Base-by-base conservation (phyloP, 331 rosid species). In the Saraca asoca region DNA sequence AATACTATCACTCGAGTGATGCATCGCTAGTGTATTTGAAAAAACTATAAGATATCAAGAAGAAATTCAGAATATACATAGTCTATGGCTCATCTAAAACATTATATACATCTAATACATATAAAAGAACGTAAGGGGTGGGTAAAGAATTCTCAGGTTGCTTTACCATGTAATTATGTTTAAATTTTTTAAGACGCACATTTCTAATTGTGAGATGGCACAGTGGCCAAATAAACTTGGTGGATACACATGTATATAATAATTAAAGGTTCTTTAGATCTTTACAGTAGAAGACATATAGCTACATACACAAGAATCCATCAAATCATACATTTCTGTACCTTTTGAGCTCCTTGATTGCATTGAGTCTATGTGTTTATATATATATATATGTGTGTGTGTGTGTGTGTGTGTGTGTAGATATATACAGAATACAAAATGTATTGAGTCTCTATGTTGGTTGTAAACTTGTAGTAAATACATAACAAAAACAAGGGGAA, bases 221-320 rank as follows among this genome's bases (percentile, higher is more conserved):
- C 5, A 14, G n/a, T 46, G 52, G 31, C 31, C 31, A 1, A 24
- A 24, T 24, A 24, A n/a, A 24, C 31, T 24, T 60, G 34, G 52
- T 24, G 54, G 44, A 15, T 37, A 68, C 9, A 61, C 16, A 39
- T 8, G 7, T 14, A 51, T 37, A 66, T 29, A 43, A 24, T 64
- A 15, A 61, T 42, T 59, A 5, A 56, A 55, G 71, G 20, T 12
- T 64, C 69, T 59, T 51, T 18, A 9, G 13, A 55, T 69, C 49
- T 15, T 33, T 49, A 16, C 24, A 19, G 52, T 41, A 41, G 15
- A 35, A n/a, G 58, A 68, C 15, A 50, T 38, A n/a, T 12, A 48
- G 14, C 61, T 42, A 33, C 38, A 56, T 54, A 56, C n/a, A 6
- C 56, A 62, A 50, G 14, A 42, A 17, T 42, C 37, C 48, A 18